Evolutionary conservation across 495 filamentous ascomycete species (phyloP).

Genomic region (Polyplosphaeria fusca): DNA sequence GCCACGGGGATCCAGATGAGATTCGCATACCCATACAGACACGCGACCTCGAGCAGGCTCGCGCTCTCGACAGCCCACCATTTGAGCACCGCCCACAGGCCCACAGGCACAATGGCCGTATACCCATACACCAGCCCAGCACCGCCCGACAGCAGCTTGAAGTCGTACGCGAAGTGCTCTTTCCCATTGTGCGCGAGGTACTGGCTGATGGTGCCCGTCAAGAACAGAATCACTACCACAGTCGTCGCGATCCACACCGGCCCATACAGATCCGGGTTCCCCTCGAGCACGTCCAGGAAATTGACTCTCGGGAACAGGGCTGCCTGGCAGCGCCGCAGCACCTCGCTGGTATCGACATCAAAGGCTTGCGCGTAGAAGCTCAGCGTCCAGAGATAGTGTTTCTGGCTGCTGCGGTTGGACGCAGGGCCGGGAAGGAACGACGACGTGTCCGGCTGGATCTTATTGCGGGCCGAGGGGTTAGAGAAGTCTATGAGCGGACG

Average conservation of each 20-base stretch:
- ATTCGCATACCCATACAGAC: conserved; percentile 92
- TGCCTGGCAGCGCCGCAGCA: conserved; percentile 76
- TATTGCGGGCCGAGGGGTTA: conserved; percentile 52
- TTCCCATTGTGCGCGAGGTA: conserved; percentile 66
- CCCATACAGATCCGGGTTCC: conserved; percentile 94
- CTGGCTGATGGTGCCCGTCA: conserved; percentile 90
- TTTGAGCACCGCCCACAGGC: conserved; percentile 80
- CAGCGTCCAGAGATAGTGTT: conserved; percentile 87
- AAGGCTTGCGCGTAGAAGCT: conserved; percentile 97
- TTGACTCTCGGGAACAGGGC: conserved; percentile 84
- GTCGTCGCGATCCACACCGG: conserved; percentile 99
- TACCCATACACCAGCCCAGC: conserved; percentile 93
- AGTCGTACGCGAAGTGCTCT: conserved; percentile 78
- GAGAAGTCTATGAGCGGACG: conserved; percentile 56
- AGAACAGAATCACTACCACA: conserved; percentile 89
- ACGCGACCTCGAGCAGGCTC: conserved; percentile 88
- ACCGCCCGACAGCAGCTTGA: conserved; percentile 70
- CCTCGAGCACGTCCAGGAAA: conserved; percentile 93
- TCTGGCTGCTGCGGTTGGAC: conserved; percentile 49
- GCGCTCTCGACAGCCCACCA: conserved; percentile 91
- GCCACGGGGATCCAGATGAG: conserved; percentile 96
- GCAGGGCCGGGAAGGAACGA: conserved; percentile 35
- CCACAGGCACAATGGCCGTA: conserved; percentile 76
- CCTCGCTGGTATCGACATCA: conserved; percentile 89
- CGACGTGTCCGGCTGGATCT: conserved; percentile 63